Base-by-base conservation (phyloP, 495 filamentous ascomycete genomes). In the Oleoguttula mirabilis region DNA sequence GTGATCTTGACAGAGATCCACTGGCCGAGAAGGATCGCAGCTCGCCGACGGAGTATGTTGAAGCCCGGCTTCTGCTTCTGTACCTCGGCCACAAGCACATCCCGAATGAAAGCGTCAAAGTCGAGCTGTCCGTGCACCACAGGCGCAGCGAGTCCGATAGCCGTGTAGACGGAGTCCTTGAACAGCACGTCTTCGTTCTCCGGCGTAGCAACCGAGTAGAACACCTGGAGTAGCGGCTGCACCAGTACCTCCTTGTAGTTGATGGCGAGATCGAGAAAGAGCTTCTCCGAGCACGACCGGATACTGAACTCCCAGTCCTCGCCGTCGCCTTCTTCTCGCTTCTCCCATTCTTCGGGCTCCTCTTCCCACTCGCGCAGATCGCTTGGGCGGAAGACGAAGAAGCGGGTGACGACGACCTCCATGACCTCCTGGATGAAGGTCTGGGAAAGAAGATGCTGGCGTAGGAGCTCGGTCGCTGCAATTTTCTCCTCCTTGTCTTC, bases 81-180 rank as follows among this genome's bases (percentile, higher is more conserved):
- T 0, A 84, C 77, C 57, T 98, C 90, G 3, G 75, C 67, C 3
- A 82, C 75, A 27, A 96, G 64, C 1, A 80, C 86, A 1, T 70
- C 68, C 23, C 73, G 71, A 15, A 98, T 61, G 55, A 95, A 84
- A 2, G 61, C 54, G 52, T 88, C 81, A 64, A 95, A 94, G 57
- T 95, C 80, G 38, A 95, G 67, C 16, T 68, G 54, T 6, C 72
- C 57, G 32, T 76, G 66, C 19, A 94, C 60, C n/a, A 82, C 71
- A 4, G 83, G 69, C 0, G 88, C 82, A 0, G 90, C 78, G 27
- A 94, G 68, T 5, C 90, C 90, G 52, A 98, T 76, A 8, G 90
- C 86, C 31, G 82, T 87, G 52, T 98, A 98, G 2, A 94, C 73
- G 0, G 90, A 87, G 55, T 98, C 90, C 58, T 93, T 94, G 47